phyloP scores from a whole-genome alignment of 2,329 filamentous ascomycete genomes.

The Raffaelea ambrosiae region DNA sequence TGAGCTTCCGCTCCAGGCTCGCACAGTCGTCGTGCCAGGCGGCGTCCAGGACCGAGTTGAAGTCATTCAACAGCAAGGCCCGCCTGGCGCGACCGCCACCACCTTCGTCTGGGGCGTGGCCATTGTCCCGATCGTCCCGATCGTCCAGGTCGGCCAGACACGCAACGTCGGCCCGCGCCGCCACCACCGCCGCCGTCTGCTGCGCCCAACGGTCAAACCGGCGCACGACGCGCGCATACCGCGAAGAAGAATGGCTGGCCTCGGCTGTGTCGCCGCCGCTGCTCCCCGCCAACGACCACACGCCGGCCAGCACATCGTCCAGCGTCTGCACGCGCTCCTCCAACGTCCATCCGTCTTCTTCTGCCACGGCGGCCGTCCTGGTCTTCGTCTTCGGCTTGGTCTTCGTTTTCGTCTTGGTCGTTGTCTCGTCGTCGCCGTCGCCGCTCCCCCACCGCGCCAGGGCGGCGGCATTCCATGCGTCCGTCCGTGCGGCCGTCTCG shows the following conservation, averaged over 20 bases:
- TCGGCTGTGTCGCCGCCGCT: slow-evolving; percentile 26
- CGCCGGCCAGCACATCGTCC: slow-evolving; percentile 45
- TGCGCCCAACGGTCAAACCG: slow-evolving; percentile 54
- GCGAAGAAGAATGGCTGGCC: slow-evolving; percentile 19
- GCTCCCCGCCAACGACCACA: slow-evolving; percentile 41
- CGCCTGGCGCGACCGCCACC: background rate
- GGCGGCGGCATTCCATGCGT: slow-evolving; percentile 41
- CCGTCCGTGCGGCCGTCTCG: slow-evolving; percentile 34
- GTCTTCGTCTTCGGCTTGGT: slow-evolving; percentile 17
- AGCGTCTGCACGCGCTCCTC: slow-evolving; percentile 51
- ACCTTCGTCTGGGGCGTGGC: too few relatives aligned
- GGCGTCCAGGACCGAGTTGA: slow-evolving; percentile 35
- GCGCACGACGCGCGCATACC: slow-evolving; percentile 42
- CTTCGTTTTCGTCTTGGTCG: slow-evolving; percentile 14
- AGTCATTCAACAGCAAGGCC: background rate
- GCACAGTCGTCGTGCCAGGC: slow-evolving; percentile 52
- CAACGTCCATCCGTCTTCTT: too few relatives aligned
- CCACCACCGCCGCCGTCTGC: slow-evolving; percentile 35
- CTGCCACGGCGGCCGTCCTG: slow-evolving; percentile 24
- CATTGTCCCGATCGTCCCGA: too few relatives aligned
- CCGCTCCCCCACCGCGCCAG: slow-evolving; percentile 40
- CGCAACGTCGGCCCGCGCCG: slow-evolving; percentile 24
- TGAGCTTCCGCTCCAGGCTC: slow-evolving; percentile 43
- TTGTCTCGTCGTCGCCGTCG: slow-evolving; percentile 11
- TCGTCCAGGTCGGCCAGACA: slow-evolving; percentile 5